Evolutionary conservation across 2,329 filamentous ascomycete species (phyloP), one percentile per base, ranked within the genome.

Genomic region (Fusarium solani-melongenae): DNA sequence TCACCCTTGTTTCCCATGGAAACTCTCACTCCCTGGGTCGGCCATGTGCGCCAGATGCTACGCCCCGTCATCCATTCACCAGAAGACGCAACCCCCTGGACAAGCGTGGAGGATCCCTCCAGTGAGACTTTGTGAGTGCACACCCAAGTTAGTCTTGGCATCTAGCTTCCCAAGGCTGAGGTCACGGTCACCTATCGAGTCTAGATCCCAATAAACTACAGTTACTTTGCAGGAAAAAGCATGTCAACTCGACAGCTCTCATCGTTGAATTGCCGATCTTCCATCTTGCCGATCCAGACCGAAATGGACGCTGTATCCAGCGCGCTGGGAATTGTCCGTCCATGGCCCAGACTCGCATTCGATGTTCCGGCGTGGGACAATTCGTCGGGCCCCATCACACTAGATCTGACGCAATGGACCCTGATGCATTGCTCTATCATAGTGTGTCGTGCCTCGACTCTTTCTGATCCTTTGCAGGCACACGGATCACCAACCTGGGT

Each of bases 401-500:
- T 62, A 55, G 41, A 36, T 67, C 72, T 77, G 67, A 70, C 76
- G 72, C 76, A 67, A 77, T 72, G 33, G 41, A 69, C 72, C 74
- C 58, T 71, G 69, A 73, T 36, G 62, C 67, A 77, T 78, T 78
- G 65, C 67, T 71, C 70, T 20, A 70, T 77, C 56, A 44, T 66
- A 70, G 70, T 67, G 66, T 62, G 39, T 44, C 56, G 59, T 51
- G n/a, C 64, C 9, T 64, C 39, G n/a, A n/a, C 34, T 57, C 31
- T 64, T 62, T 53, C 36, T 63, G 39, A 39, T 60, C 44, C 15
- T 59, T 61, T 51, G 33, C 24, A 72, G 57, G 31, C 46, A 62
- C 41, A 41, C 63, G 51, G 58, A 63, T 69, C 61, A 55, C 66
- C 33, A 62, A 60, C 44, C 41, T 63, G 20, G 41, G 39, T n/a